phyloP scores from a whole-genome alignment of 768 basidiomycete genomes.

The Trametes punicea region DNA sequence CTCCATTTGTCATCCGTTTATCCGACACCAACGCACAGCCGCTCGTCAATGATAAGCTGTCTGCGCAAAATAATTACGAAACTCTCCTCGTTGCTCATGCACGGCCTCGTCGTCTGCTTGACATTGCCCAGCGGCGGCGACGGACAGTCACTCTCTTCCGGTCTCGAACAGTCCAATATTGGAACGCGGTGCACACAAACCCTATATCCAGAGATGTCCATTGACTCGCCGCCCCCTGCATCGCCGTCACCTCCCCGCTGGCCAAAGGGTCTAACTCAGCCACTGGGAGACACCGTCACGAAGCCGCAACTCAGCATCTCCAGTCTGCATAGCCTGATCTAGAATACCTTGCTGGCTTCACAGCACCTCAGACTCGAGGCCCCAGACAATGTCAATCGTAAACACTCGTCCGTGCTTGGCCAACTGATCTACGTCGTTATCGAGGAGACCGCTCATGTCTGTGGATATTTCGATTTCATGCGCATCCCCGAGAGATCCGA shows the following conservation, averaged over 20 bases:
- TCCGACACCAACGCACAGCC: not conserved
- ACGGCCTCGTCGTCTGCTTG: slow-evolving; percentile 11
- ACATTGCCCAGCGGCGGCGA: not conserved
- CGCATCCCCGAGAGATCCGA: too few relatives aligned
- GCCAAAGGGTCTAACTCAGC: too few relatives aligned
- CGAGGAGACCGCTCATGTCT: not conserved
- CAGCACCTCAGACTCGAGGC: not conserved
- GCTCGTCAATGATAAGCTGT: not conserved
- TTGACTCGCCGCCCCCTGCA: slow-evolving; percentile 3
- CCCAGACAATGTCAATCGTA: not conserved
- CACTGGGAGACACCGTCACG: too few relatives aligned
- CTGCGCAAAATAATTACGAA: not conserved
- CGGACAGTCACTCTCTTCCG: not conserved
- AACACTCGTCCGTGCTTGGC: not conserved
- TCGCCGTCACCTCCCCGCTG: too few relatives aligned
- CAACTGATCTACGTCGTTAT: not conserved
- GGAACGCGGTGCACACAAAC: not conserved
- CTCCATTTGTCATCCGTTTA: not conserved
- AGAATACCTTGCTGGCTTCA: not conserved
- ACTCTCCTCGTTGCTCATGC: not conserved
- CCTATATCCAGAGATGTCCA: not conserved
- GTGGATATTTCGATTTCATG: not conserved
- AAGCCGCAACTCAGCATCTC: too few relatives aligned
- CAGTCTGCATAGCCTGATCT: too few relatives aligned
- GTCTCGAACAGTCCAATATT: slow-evolving; percentile 2